Conservation (phyloP, 2,329 filamentous ascomycete genomes). For the Coniochaeta prunicola region DNA sequence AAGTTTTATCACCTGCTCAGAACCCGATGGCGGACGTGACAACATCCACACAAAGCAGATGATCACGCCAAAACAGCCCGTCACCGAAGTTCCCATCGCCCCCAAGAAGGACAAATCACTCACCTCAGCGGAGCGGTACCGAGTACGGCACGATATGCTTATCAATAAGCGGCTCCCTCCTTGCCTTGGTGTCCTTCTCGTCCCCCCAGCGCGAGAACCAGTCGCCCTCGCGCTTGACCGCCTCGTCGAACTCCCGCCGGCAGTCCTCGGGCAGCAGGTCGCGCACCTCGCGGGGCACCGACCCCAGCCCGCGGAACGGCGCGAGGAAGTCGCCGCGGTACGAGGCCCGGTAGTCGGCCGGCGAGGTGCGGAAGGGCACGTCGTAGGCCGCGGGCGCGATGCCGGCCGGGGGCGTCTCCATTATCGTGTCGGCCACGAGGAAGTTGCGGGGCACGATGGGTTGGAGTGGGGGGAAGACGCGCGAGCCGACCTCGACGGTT, state of each 20-base stretch:
- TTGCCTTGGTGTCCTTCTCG: conserved; percentile 51
- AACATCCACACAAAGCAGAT: not conserved
- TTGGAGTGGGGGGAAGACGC: conserved; percentile 39
- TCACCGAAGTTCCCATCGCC: not conserved
- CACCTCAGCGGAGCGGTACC: not conserved
- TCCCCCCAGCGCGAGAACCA: conserved; percentile 73
- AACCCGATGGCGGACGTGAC: not conserved
- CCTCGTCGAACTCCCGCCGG: conserved; percentile 62
- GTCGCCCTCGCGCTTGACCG: conserved; percentile 53
- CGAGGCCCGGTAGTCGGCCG: conserved; percentile 22
- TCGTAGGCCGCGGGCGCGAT: conserved; percentile 38
- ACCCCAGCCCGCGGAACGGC: conserved; percentile 53
- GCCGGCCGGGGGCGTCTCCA: conserved; percentile 42
- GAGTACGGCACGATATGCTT: conserved; percentile 54
- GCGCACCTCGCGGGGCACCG: conserved; percentile 57
- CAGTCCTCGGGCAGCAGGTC: conserved; percentile 64
- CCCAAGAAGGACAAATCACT: not conserved
- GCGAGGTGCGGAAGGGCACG: conserved; percentile 29
- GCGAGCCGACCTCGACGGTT: conserved; percentile 10
- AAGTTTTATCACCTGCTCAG: not conserved
- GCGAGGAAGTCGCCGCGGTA: conserved; percentile 35
- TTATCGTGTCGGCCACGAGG: conserved; percentile 45
- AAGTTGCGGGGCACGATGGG: conserved; percentile 47
- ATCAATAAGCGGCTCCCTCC: conserved; percentile 50
- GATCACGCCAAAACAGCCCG: too few relatives aligned